Evolutionary conservation across 1,284 basidiomycete genomes (phyloP).

Genomic region (Boletus sp.): DNA sequence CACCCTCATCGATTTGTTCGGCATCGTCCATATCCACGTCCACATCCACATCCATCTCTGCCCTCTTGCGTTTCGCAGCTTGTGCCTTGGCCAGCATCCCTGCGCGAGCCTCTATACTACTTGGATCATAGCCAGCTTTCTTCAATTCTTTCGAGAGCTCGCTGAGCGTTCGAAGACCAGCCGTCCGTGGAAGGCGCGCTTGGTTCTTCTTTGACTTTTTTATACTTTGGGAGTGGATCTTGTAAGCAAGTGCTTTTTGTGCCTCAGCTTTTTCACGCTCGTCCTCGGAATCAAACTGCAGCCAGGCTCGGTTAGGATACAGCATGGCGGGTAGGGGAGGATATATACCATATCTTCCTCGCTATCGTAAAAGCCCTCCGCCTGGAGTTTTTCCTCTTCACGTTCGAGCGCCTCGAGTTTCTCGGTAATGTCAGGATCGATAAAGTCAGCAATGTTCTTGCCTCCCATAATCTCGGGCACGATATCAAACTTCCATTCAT

Average conservation of each 20-base stretch:
- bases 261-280: slow-evolving; percentile 77
- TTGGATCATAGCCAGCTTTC: slow-evolving; percentile 86
- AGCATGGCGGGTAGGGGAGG: background rate
- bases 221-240: slow-evolving; percentile 71
- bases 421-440: slow-evolving; percentile 97
- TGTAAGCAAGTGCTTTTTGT: slow-evolving; percentile 65
- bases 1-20: slow-evolving; percentile 41
- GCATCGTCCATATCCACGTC: slow-evolving; percentile 43
- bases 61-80: slow-evolving; percentile 70
- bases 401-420: slow-evolving; percentile 96
- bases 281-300: slow-evolving; percentile 86
- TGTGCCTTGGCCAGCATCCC: slow-evolving; percentile 77
- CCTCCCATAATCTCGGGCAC: slow-evolving; percentile 97
- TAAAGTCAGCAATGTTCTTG: slow-evolving; percentile 98
- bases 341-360: slow-evolving; percentile 76
- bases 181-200: slow-evolving; percentile 81
- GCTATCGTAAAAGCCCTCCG: slow-evolving; percentile 92
- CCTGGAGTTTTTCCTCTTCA: slow-evolving; percentile 91
- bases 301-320: slow-evolving; percentile 5
- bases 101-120: slow-evolving; percentile 84
- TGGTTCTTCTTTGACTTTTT: slow-evolving; percentile 90
- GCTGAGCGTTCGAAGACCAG: slow-evolving; percentile 79
- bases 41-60: slow-evolving; percentile 45
- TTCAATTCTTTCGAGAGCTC: slow-evolving; percentile 83
- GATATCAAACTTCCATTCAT: slow-evolving; percentile 94